These are phyloP conservation scores for Tuctoria greenei DNA, from an alignment of 176 grass and related monocot genomes.

Conservation along the genomic window DNA sequence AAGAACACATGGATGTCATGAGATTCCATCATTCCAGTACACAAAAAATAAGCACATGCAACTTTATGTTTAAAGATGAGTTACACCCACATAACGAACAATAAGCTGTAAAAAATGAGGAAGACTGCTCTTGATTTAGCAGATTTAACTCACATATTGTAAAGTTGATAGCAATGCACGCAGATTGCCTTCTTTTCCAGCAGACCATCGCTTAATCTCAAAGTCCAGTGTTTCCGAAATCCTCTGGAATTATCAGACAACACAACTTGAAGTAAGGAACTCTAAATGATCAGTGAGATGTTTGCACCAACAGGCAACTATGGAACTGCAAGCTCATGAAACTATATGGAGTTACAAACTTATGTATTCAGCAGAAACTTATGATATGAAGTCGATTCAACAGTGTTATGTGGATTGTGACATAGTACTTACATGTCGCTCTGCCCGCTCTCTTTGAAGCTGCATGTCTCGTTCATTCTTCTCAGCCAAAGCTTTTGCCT, in stretches of 20 bases:
- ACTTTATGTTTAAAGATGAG: slow-evolving; percentile 8
- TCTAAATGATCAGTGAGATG: slow-evolving; percentile 12
- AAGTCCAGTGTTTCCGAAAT: slow-evolving; percentile 79
- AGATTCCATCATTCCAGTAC: slow-evolving; percentile 1
- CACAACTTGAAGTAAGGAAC: slow-evolving; percentile 12
- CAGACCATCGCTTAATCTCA: slow-evolving; percentile 96
- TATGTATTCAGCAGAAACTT: neutral
- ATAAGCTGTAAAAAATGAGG: neutral
- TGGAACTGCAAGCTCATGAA: neutral
- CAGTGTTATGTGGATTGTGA: neutral
- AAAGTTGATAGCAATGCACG: slow-evolving; percentile 87
- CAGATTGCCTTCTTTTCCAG: slow-evolving; percentile 99
- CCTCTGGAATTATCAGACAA: slow-evolving; percentile 70
- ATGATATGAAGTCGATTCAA: neutral
- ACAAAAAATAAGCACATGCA: neutral
- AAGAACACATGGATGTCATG: neutral
- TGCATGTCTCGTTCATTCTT: slow-evolving; percentile 86
- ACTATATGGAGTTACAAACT: neutral
- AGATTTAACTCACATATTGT: slow-evolving; percentile 82
- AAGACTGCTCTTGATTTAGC: slow-evolving; percentile 9
- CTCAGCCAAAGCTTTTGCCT: slow-evolving; percentile 83
- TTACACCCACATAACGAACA: slow-evolving; percentile 4
- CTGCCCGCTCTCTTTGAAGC: slow-evolving; percentile 69
- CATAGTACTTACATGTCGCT: slow-evolving; percentile 67
- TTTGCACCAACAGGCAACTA: neutral